Evolutionary conservation across 192 early-diverging fungal species (phyloP), one percentile per base, ranked within the genome.

Genomic region (Rhizophagus sp.): DNA sequence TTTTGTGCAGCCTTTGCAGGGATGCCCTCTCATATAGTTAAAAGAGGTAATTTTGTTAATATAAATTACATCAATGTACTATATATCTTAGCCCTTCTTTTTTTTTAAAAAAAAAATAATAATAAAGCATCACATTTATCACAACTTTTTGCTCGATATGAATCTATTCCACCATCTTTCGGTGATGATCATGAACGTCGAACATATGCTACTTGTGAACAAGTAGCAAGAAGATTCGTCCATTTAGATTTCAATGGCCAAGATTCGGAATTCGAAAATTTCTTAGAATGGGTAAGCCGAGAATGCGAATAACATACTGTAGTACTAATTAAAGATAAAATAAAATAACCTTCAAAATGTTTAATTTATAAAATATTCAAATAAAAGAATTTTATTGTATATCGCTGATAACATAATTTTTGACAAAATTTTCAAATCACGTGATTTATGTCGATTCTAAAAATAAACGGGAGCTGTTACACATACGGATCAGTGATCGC

Each of bases 1-100:
- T 85, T 82, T 63, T 87, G 85, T 80, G 88, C 88, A 25, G 65
- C 82, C 19, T 81, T 85, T 34, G 87, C 87, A 3, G 78, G 82
- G 1, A 78, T 89, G 34, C 82, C 85, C 3, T 10, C 76, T 3
- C 30, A 65, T 15, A 68, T 85, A 36, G 84, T 88, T 22, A 72
- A 84, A 44, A 67, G 87, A 85, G 85, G 87, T 87, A 82, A 19
- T 65, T 24, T 47, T 64, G 64, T n/a, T 19, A 30, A 15, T 2
- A 17, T 49, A n/a, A 9, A 30, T 25, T 76, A 36, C 24, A 27
- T 17, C 17, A 27, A 13, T 5, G 39, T n/a, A 52, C 24, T 4
- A 24, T 36, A 52, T 30, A 19, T 41, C 11, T 68, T 47, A 49
- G 5, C 5, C 1, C 4, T 25, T 62, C 17, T 25, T 50, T 22